Evolutionary conservation across 169 alveolate species (phyloP).

Genomic region (Cryptosporidium meleagridis): DNA sequence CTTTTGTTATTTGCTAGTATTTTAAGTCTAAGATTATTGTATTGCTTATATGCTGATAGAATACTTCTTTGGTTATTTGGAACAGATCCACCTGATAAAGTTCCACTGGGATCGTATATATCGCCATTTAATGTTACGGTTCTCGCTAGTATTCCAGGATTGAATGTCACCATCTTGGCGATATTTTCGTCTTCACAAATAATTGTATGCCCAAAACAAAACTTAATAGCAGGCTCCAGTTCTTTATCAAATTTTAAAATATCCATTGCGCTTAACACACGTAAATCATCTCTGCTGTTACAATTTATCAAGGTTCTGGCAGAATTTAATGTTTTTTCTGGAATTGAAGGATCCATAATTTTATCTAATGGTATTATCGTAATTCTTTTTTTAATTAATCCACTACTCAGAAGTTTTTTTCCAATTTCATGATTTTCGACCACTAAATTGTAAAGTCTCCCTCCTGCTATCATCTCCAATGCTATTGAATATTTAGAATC

Average conservation of each 20-base stretch:
- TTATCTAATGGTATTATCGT: constrained; percentile 64
- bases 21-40: constrained; percentile 25
- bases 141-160: constrained; percentile 72
- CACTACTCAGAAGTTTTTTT: constrained; percentile 60
- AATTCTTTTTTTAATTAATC: constrained; percentile 51
- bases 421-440: constrained; percentile 71
- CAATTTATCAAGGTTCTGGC: constrained; percentile 77
- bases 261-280: constrained; percentile 78
- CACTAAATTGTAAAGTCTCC: constrained; percentile 73
- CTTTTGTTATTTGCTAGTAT: constrained; percentile 42
- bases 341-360: constrained; percentile 55
- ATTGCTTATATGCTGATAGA: constrained; percentile 19
- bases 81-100: constrained; percentile 81
- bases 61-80: constrained; percentile 30
- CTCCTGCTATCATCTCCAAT: constrained; percentile 88
- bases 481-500: constrained; percentile 85
- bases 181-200: constrained; percentile 84
- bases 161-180: constrained; percentile 82
- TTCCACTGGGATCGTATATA: constrained; percentile 83
- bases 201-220: constrained; percentile 83
- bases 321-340: constrained; percentile 69
- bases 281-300: constrained; percentile 73
- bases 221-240: constrained; percentile 81
- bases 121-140: constrained; percentile 85
- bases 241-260: constrained; percentile 80